A percentile compares a stretch with the other conserved stretches of the same genome.
These are phyloP conservation scores for Phytophthora gonapodyides DNA, from an alignment of 352 stramenopile genomes.

Conservation along the genomic window DNA sequence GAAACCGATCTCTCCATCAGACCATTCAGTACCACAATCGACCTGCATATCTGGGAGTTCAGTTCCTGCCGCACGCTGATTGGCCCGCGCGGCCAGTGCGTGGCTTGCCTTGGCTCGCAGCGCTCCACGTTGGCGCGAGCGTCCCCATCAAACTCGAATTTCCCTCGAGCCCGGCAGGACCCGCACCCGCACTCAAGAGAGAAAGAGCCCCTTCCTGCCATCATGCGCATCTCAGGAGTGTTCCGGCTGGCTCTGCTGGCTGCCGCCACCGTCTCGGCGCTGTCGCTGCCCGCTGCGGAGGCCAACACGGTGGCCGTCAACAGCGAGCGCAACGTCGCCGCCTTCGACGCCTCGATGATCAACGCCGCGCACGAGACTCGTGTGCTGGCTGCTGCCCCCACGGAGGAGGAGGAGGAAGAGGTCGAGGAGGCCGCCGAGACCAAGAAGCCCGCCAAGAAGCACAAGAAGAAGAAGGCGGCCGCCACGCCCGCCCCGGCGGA, in stretches of 20 bases:
- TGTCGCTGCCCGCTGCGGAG: constrained; percentile 31
- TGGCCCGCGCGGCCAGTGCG: constrained; percentile 24
- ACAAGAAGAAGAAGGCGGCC: constrained; percentile 37
- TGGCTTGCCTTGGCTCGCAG: constrained; percentile 19
- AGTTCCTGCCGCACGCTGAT: constrained; percentile 35
- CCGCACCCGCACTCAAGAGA: constrained; percentile 13
- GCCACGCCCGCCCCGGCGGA: constrained; percentile 7
- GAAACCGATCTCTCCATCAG: constrained; percentile 7
- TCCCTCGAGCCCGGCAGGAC: constrained; percentile 42
- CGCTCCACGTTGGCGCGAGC: constrained; percentile 36
- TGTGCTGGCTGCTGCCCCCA: constrained; percentile 30
- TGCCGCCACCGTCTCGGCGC: constrained; percentile 46
- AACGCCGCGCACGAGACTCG: constrained; percentile 36
- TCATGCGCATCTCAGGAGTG: constrained; percentile 64
- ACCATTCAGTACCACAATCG: neutral
- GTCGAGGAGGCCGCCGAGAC: constrained; percentile 9
- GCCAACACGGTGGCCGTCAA: constrained; percentile 24
- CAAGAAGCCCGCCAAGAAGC: constrained; percentile 44
- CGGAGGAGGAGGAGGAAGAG: constrained; percentile 29
- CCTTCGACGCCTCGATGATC: constrained; percentile 32
- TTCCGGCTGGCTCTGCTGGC: constrained; percentile 60
- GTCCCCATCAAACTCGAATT: constrained; percentile 63
- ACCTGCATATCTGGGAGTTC: constrained; percentile 35
- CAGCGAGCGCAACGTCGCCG: constrained; percentile 25
- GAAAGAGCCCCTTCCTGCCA: constrained; percentile 12